Conservation (phyloP, 2,329 filamentous ascomycete genomes). For the Hymenoscyphus scutula region DNA sequence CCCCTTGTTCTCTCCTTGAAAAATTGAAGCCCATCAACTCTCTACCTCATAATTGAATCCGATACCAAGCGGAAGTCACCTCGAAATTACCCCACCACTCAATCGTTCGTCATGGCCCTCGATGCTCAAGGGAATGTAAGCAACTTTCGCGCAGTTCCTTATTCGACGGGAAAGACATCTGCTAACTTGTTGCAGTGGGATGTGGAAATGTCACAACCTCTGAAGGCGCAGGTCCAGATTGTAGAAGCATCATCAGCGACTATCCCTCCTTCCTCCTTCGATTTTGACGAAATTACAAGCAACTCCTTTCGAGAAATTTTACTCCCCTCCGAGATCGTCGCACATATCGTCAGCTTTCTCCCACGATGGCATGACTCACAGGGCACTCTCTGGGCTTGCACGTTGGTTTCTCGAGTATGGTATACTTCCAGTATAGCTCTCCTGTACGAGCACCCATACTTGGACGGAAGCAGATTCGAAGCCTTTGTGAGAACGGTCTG, state of each 20-base stretch:
- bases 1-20: background rate
- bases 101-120: constrained; percentile 26
- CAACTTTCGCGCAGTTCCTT: too few species aligned
- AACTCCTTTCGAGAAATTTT: constrained; percentile 25
- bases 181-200: constrained; percentile 22
- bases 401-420: constrained; percentile 35
- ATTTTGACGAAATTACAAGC: background rate
- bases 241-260: background rate
- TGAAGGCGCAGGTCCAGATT: constrained; percentile 14
- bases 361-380: constrained; percentile 25
- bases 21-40: background rate
- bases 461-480: constrained; percentile 34
- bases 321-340: constrained; percentile 36
- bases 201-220: constrained; percentile 33
- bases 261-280: background rate
- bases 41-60: too few species aligned
- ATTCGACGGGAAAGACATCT: too few species aligned
- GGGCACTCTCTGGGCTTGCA: constrained; percentile 31
- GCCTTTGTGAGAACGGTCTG: constrained; percentile 36
- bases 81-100: background rate
- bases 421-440: constrained; percentile 29
- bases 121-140: constrained; percentile 32
- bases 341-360: constrained; percentile 33
- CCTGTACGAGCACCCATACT: constrained; percentile 32
- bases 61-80: background rate